Evolutionary conservation across 805 yeast species (phyloP), one percentile per base, ranked within the genome.

Genomic region (Maudiozyma pseudohumilis): DNA sequence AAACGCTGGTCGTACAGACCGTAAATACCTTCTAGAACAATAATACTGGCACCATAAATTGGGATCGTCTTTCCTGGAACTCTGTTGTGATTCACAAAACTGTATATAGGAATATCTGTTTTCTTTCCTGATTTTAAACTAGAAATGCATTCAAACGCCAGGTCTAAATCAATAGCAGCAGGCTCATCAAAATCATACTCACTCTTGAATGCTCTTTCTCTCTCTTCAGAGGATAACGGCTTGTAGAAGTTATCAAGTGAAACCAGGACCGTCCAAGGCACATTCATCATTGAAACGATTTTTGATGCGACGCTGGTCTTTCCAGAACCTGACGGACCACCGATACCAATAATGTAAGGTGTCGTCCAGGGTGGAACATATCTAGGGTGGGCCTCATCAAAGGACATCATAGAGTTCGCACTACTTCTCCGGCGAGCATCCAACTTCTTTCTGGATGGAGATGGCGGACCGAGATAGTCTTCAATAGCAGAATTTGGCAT

Each of bases 181-280:
- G 97, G 97, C 13, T 72, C 68, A 60, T 92, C 98, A 51, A 92
- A 84, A 57, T 92, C 96, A 53, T 69, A 83, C 45, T 85, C 74
- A 47, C 80, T 72, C 9, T 61, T 53, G 54, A 79, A 81, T 0
- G 96, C 97, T 36, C 47, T 51, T 40, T 64, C 49, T 13, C 81
- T 66, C 45, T 84, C 74, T 30, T 75, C 89, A 2, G 58, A 61
- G 1, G 66, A 69, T 47, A 92, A 65, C 0, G 92, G 92, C 34
- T 71, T 75, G 63, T 92, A 92, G 56, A 89, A 92, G 60, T 89
- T 89, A 56, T 92, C 98, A 63, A 87, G 69, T 2, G 96, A 82
- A 16, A 89, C 55, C 40, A 92, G 65, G 10, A 92, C 89, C 0
- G 96, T 85, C 96, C 97, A 88, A 1, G 97, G 97, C 39, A 85